Base-by-base conservation (phyloP, 768 basidiomycete species). In the Lentinus brumalis region DNA sequence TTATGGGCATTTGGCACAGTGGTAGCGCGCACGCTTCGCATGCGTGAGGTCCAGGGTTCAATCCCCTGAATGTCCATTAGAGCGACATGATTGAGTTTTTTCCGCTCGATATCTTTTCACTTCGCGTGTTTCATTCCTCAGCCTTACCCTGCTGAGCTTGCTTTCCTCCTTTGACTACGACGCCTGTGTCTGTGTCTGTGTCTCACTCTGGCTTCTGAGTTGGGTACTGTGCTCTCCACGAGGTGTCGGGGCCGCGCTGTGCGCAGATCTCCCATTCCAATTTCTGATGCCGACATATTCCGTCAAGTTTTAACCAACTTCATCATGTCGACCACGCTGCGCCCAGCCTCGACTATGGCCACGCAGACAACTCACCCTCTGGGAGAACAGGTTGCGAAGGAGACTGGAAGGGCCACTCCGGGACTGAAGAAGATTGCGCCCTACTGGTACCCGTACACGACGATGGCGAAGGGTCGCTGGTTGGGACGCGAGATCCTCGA, bases 401-500 rank as follows among this genome's bases (percentile, higher is more conserved):
- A 55, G 3, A 56, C 29, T 42, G 52, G 15, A 14, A 46, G 38
- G 45, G 41, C 47, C 26, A 39, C 40, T 16, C 60, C 59, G 8
- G 87, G 86, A 11, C 78, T 97, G 60, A 89, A 90, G 71, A 93
- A 94, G 72, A 82, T 90, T 53, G 77, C 87, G 44, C 91, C 95
- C 0, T 96, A 96, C 71, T 97, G 94, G 92, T 91, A 92, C 72
- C 91, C 94, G 2, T 92, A 95, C 70, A 91, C 87, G 9, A 96
- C 94, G 0, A 95, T 89, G 86, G 93, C 94, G 21, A 98, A 98
- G 73, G 83, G 87, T 53, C 83, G 95, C 31, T 97, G 95, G 94
- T 79, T 93, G 40, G 88, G 90, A 38, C 80, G 95, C 50, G 90
- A 94, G 72, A 80, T 97, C 40, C 75, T 98, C 26, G 95, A 98